Conservation (phyloP, 805 yeast genomes). For the Cyberlindnera maritima region DNA sequence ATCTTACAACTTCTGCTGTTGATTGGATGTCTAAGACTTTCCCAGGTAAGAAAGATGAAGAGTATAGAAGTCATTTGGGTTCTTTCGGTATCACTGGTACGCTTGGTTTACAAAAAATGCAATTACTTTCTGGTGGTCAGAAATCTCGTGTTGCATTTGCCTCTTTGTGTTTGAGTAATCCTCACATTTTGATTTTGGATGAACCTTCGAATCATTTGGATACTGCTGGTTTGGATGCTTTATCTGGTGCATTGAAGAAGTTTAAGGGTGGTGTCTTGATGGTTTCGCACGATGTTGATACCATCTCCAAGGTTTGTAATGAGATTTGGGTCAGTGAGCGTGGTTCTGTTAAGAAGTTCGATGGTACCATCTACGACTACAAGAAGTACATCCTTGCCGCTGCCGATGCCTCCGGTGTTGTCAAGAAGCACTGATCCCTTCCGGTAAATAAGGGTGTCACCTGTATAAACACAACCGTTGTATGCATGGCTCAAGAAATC, state of each 20-base stretch:
- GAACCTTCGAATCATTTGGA: conserved; percentile 99
- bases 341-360: conserved; percentile 73
- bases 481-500: too few relatives aligned
- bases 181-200: conserved; percentile 89
- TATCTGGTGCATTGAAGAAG: conserved; percentile 80
- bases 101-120: conserved; percentile 87
- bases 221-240: conserved; percentile 96
- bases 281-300: conserved; percentile 97
- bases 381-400: conserved; percentile 78
- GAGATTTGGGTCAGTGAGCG: conserved; percentile 96
- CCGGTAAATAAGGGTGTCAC: too few relatives aligned
- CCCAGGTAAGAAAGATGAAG: conserved; percentile 96
- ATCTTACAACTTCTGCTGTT: conserved; percentile 77
- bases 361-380: conserved; percentile 83
- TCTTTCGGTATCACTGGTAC: conserved; percentile 97
- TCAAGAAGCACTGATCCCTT: conserved; percentile 79
- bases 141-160: conserved; percentile 98
- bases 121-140: conserved; percentile 93
- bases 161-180: conserved; percentile 82
- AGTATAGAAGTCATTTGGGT: conserved; percentile 93
- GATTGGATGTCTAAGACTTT: conserved; percentile 87
- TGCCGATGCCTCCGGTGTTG: conserved; percentile 87
- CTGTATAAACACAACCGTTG: too few relatives aligned
- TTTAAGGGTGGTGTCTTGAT: conserved; percentile 95
- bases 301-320: conserved; percentile 83